Base-by-base conservation (phyloP, 2,329 filamentous ascomycete species). In the Didymella lethalis region DNA sequence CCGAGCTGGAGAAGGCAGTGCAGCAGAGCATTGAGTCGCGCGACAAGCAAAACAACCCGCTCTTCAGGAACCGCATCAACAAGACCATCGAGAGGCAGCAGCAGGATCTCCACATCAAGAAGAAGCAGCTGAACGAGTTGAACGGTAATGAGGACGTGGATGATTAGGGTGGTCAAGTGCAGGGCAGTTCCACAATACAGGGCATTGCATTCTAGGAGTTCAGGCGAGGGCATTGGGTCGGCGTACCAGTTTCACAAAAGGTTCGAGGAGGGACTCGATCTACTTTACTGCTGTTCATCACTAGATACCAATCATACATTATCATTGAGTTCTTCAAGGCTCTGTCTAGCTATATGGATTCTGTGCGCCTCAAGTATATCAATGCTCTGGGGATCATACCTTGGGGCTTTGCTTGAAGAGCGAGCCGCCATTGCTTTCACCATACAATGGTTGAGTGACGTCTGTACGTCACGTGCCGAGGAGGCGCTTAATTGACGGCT, bases 1-100 rank as follows among this genome's bases (percentile, higher is more conserved):
- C 78, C 4, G 84, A 86, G 67, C 65, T 87, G 63, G 80, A 86
- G 70, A 77, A 78, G 46, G 79, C 83, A 59, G 79, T 86, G 40
- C 76, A 77, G 40, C 72, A 76, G 26, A 78, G 79, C 20, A 74
- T 79, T 28, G 73, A 71, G 45, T 75, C 79, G 51, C 76, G 79
- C 62, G 78, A 81, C 45, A 77, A 76, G 28, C 76, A 80, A 60
- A 74, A 70, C 20, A 85, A 85, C 59, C 72, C 72, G 12, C 77
- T 87, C 59, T 75, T 86, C 63, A 82, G 79, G 71, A 76, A 79
- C 62, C 77, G 84, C 55, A 73, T 84, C 54, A 75, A 80, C 65
- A 78, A 79, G 43, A 83, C 81, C 57, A 78, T 86, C 45, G 76
- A 80, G 28, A 81, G 78, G 53, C 71, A 86, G 54, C 64, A 67